phyloP scores from a whole-genome alignment of 495 filamentous ascomycete genomes.

The Podospora anserina region DNA sequence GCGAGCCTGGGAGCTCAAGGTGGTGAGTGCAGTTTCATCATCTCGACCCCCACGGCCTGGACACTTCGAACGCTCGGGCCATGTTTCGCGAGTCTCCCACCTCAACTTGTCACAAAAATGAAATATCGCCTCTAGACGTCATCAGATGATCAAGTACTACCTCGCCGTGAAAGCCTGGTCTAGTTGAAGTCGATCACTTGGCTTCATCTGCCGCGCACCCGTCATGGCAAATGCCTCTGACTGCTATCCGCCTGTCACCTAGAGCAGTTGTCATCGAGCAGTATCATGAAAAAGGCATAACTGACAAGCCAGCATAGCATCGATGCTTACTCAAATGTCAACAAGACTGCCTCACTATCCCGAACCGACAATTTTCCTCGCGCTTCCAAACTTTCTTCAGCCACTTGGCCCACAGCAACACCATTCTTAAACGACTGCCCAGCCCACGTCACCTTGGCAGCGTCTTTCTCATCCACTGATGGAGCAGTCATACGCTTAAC shows the following conservation, averaged over 20 bases:
- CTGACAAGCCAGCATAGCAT: no score
- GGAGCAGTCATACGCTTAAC: conserved; percentile 28
- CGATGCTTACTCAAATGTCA: conserved; percentile 12
- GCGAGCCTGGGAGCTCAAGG: not conserved
- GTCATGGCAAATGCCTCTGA: no score
- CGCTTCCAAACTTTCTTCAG: conserved; percentile 13
- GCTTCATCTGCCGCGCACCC: no score
- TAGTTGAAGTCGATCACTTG: not conserved
- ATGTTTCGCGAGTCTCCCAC: not conserved
- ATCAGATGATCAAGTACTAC: not conserved
- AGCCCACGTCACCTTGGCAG: conserved; percentile 24
- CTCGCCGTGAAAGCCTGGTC: not conserved
- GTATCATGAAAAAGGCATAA: no score
- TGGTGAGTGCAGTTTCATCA: not conserved
- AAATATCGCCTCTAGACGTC: not conserved
- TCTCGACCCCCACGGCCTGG: not conserved
- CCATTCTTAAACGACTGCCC: conserved; percentile 27
- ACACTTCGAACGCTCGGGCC: not conserved
- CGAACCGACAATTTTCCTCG: conserved; percentile 10
- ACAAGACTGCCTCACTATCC: conserved; percentile 24
- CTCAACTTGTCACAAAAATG: no score
- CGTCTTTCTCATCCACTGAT: conserved; percentile 23
- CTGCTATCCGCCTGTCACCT: not conserved
- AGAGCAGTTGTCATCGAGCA: not conserved
- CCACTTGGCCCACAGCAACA: conserved; percentile 16